phyloP scores from a whole-genome alignment of 2,329 filamentous ascomycete genomes.

The Colletotrichum trifolii region DNA sequence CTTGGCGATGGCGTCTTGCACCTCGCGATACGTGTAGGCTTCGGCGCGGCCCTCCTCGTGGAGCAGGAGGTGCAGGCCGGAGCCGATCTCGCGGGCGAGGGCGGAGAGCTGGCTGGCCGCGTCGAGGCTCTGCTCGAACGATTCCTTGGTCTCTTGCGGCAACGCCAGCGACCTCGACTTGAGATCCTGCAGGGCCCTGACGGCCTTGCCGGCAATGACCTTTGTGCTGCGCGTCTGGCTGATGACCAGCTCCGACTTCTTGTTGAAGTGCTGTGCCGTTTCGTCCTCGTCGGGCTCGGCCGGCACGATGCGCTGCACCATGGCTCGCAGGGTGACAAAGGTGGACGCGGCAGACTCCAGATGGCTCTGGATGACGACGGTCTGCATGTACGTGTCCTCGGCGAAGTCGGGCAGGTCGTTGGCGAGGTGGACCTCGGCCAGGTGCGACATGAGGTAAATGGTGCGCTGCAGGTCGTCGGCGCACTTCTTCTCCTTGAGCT shows the following conservation, averaged over 20 bases:
- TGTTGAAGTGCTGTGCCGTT: conserved; percentile 72
- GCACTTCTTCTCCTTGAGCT: conserved; percentile 86
- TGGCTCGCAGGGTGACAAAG: conserved; percentile 70
- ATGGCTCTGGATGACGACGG: conserved; percentile 80
- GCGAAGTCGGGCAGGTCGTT: conserved; percentile 78
- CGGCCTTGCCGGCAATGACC: conserved; percentile 82
- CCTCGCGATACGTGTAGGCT: conserved; percentile 73
- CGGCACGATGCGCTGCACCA: conserved; percentile 75
- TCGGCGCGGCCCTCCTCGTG: conserved; percentile 78
- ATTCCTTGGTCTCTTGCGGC: conserved; percentile 71
- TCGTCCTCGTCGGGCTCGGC: conserved; percentile 70
- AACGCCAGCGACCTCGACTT: conserved; percentile 80
- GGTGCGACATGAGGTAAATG: conserved; percentile 86
- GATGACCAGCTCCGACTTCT: conserved; percentile 77
- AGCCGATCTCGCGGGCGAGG: conserved; percentile 75
- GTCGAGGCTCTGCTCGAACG: conserved; percentile 77
- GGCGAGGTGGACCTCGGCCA: conserved; percentile 83
- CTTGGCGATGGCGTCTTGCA: conserved; percentile 71
- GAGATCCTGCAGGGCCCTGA: conserved; percentile 81
- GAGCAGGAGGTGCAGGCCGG: conserved; percentile 73
- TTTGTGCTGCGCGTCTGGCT: conserved; percentile 84
- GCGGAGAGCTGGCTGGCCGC: conserved; percentile 73
- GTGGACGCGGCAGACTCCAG: conserved; percentile 81
- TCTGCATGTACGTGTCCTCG: conserved; percentile 82
- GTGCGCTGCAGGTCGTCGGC: conserved; percentile 84